Evolutionary conservation across 1,284 basidiomycete genomes (phyloP).

Genomic region (Cryptococcus sp.): DNA sequence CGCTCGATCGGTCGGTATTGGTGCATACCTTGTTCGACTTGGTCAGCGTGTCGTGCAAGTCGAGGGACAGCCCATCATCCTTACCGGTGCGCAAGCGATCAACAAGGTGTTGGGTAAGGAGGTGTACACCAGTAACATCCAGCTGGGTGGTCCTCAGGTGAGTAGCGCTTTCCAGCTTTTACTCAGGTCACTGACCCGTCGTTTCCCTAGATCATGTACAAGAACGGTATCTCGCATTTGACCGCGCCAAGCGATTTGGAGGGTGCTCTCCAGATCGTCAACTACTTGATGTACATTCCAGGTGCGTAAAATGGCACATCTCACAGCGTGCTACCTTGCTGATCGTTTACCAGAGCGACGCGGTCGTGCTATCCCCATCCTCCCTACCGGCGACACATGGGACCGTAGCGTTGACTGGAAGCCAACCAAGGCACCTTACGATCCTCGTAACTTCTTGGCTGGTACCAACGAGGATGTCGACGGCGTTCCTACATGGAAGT

Average conservation of each 20-base stretch:
- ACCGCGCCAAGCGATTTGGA: constrained; percentile 93
- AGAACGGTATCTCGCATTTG: constrained; percentile 97
- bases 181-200: not conserved
- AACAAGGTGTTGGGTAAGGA: constrained; percentile 99
- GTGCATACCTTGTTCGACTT: constrained; percentile 96
- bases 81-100: constrained; percentile 93
- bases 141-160: constrained; percentile 91
- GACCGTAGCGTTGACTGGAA: constrained; percentile 89
- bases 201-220: constrained; percentile 81
- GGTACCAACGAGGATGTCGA: constrained; percentile 84
- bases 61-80: constrained; percentile 98
- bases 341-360: constrained; percentile 58
- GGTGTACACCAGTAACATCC: constrained; percentile 97
- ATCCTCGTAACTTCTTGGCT: constrained; percentile 96
- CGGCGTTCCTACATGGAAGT: constrained; percentile 67
- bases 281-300: constrained; percentile 94
- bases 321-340: no score
- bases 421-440: constrained; percentile 93
- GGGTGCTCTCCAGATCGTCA: constrained; percentile 86
- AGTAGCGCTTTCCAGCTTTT: constrained; percentile 7
- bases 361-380: constrained; percentile 73
- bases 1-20: constrained; percentile 97
- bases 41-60: constrained; percentile 98
- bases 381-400: constrained; percentile 74
- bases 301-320: constrained; percentile 43